These are phyloP conservation scores for Polygonum maritimum DNA, from an alignment of 148 eudicot genomes.

Conservation along the genomic window DNA sequence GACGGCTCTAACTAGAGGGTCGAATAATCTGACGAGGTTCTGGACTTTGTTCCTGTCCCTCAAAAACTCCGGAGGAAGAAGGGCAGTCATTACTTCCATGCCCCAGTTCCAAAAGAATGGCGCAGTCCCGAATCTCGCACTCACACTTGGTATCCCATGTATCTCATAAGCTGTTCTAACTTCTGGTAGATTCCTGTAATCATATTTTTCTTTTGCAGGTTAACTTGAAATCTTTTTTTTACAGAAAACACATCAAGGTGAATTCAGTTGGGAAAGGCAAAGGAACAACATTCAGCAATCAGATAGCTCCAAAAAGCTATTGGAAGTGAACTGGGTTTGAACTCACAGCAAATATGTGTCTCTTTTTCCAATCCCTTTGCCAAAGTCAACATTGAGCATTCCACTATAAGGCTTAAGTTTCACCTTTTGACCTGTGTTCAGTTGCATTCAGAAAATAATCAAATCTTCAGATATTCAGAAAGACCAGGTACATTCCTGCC, in stretches of 20 bases:
- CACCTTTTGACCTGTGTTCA: slow-evolving; percentile 56
- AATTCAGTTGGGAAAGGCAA: not conserved
- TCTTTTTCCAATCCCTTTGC: slow-evolving; percentile 68
- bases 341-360: slow-evolving; percentile 94
- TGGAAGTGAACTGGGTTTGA: not conserved
- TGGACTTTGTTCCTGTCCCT: slow-evolving; percentile 77
- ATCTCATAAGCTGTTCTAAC: slow-evolving; percentile 73
- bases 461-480: not conserved
- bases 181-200: slow-evolving; percentile 83
- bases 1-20: slow-evolving; percentile 71
- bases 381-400: slow-evolving; percentile 82
- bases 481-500: not conserved
- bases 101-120: slow-evolving; percentile 99
- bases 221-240: not conserved
- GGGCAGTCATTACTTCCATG: slow-evolving; percentile 62
- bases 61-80: slow-evolving; percentile 71
- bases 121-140: slow-evolving; percentile 95
- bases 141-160: slow-evolving; percentile 80
- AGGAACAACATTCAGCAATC: not conserved
- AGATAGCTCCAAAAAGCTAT: not conserved
- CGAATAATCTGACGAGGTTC: slow-evolving; percentile 68
- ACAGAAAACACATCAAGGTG: not conserved
- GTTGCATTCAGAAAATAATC: slow-evolving; percentile 2
- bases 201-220: not conserved
- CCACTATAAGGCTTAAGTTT: slow-evolving; percentile 91